Evolutionary conservation across 495 filamentous ascomycete genomes (phyloP), one percentile per base, ranked within the genome.

Genomic region (Tricharina praecox): DNA sequence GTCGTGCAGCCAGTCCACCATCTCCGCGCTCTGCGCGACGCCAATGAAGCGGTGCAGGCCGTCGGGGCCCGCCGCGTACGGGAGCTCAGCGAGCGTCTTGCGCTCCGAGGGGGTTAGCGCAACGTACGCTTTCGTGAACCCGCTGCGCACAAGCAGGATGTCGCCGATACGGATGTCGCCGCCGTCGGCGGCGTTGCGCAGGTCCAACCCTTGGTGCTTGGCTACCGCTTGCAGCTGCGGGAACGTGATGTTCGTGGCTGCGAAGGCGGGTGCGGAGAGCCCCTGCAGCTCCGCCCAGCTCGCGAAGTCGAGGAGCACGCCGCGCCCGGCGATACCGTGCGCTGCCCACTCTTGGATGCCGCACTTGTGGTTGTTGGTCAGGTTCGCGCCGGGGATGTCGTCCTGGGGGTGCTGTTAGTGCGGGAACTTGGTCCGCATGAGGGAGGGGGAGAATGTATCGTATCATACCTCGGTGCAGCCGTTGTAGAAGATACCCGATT

Each of bases 141-240:
- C 79, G 0, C 71, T 76, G 34, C 82, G 70, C 24, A 85, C 54
- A 42, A 85, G 68, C 16, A 85, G 66, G 24, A 85, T 72, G 50
- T 85, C 81, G 5, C 67, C 68, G 3, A 73, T 56, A 39, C 71
- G 67, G 57, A 82, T 69, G 50, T 77, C 72, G 8, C 76, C 76
- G 15, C 75, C 75, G 52, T 77, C 69, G 3, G 61, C 52, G 8
- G 58, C 53, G 8, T 55, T 64, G 15, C 67, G 68, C 50, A 79
- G 73, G 54, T 75, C 69, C 36, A 76, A 66, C 8, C 68, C 68
- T 48, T 77, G 70, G 30, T 70, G 68, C 42, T 59, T 63, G 13
- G 73, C 81, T 18, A 78, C 77, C 9, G 66, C 66, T 38, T 71
- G 65, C 1, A 86, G 67, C 2, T 76, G 70, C 1, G 68, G 53